A percentile compares a stretch with the other conserved stretches of the same genome.
Conservation (phyloP, 768 basidiomycete species). For the Leccinum aurantiacum region DNA sequence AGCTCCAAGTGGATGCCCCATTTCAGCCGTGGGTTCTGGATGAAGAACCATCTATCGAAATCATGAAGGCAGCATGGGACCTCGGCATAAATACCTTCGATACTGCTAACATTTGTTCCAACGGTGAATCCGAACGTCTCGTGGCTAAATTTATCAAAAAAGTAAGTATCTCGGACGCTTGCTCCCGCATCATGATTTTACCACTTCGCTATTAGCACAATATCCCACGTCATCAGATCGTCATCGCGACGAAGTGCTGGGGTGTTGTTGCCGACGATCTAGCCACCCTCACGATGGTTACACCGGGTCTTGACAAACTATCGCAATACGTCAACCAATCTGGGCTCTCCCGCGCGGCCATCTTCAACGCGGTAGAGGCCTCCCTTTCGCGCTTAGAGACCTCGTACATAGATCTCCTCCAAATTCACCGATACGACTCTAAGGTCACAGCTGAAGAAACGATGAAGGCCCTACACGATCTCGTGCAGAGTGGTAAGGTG, state of each 20-base stretch:
- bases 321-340: conserved; percentile 32
- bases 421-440: conserved; percentile 45
- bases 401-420: conserved; percentile 41
- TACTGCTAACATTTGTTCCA: conserved; percentile 39
- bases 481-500: conserved; percentile 48
- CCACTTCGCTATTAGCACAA: conserved; percentile 18
- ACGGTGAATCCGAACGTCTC: conserved; percentile 39
- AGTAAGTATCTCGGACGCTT: conserved; percentile 11
- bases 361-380: conserved; percentile 39
- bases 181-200: background rate
- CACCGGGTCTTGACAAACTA: background rate
- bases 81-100: conserved; percentile 42
- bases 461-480: conserved; percentile 51
- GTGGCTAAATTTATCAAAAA: conserved; percentile 39
- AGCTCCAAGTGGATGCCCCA: background rate
- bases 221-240: conserved; percentile 34
- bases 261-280: conserved; percentile 14
- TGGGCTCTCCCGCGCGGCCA: conserved; percentile 37
- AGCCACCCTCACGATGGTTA: background rate
- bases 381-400: conserved; percentile 39
- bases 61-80: conserved; percentile 42
- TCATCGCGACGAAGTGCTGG: conserved; percentile 33
- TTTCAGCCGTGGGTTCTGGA: conserved; percentile 24
- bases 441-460: conserved; percentile 42
- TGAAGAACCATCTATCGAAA: conserved; percentile 29